phyloP scores from a whole-genome alignment of 352 stramenopile genomes.

The Globisporangium alternatum region DNA sequence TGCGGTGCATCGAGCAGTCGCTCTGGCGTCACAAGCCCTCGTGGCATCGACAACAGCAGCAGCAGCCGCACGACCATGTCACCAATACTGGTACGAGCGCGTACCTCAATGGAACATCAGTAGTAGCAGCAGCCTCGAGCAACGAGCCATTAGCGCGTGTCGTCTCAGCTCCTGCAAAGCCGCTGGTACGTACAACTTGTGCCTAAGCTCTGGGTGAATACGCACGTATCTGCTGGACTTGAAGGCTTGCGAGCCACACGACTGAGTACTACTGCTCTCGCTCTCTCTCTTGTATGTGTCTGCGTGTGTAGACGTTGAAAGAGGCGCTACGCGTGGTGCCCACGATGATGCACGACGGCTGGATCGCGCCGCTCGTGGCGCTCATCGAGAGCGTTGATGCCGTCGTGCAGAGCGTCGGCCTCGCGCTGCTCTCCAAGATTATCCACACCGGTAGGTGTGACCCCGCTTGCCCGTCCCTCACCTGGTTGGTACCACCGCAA shows the following conservation, averaged over 20 bases:
- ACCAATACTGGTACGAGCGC: background rate
- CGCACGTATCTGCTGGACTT: background rate
- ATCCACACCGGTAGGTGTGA: constrained; percentile 34
- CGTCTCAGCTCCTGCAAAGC: constrained; percentile 11
- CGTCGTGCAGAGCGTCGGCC: constrained; percentile 38
- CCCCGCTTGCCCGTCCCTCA: background rate
- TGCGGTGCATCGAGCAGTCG: constrained; percentile 38
- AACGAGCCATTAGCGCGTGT: background rate
- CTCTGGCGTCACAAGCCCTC: constrained; percentile 37
- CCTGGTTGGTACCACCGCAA: too few relatives aligned
- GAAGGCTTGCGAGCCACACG: too few relatives aligned
- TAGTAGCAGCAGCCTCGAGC: too few relatives aligned
- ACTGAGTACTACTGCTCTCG: too few relatives aligned
- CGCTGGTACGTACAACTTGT: constrained; percentile 20
- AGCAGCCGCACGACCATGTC: background rate
- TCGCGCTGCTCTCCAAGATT: constrained; percentile 54
- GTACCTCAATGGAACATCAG: background rate
- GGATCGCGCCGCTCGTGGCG: constrained; percentile 60
- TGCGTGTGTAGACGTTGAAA: constrained; percentile 27
- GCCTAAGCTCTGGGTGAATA: background rate
- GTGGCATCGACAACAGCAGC: constrained; percentile 27
- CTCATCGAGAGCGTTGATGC: constrained; percentile 49
- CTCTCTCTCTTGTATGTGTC: constrained; percentile 2
- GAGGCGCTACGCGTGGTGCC: constrained; percentile 53
- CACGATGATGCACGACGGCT: constrained; percentile 57